Conservation (phyloP, 1,284 basidiomycete genomes). For the Heterobasidion irregulare region DNA sequence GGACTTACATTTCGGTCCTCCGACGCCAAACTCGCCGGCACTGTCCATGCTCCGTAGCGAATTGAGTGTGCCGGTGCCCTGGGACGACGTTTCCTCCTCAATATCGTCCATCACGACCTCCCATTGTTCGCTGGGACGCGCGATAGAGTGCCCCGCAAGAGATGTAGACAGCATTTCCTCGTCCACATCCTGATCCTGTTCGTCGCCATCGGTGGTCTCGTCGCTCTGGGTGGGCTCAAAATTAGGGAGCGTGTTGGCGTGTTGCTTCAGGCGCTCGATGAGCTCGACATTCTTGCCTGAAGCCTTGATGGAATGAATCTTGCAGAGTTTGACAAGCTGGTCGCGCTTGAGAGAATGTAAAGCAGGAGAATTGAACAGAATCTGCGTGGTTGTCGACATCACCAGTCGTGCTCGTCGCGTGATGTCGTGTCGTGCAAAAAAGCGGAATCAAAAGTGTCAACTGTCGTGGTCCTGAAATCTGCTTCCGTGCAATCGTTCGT, state of each 20-base stretch:
- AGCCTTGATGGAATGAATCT: constrained; percentile 68
- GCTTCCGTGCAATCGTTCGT: background rate
- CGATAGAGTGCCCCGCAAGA: constrained; percentile 14
- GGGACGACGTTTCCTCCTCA: constrained; percentile 41
- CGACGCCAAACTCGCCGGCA: constrained; percentile 60
- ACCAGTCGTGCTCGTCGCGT: background rate
- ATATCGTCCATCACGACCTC: constrained; percentile 73
- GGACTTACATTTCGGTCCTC: constrained; percentile 50
- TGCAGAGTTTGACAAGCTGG: constrained; percentile 75
- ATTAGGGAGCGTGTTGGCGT: constrained; percentile 50
- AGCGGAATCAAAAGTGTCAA: background rate
- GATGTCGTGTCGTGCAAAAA: background rate
- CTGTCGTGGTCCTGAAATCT: background rate
- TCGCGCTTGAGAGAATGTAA: constrained; percentile 72
- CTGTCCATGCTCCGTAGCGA: constrained; percentile 32
- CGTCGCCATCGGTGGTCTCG: constrained; percentile 18
- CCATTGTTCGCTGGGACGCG: constrained; percentile 66
- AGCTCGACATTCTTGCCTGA: constrained; percentile 70
- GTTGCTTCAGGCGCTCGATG: constrained; percentile 53
- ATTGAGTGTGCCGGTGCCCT: constrained; percentile 33
- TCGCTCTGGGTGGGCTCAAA: constrained; percentile 44
- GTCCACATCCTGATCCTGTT: constrained; percentile 5
- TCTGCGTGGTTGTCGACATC: constrained; percentile 62
- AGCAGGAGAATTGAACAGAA: constrained; percentile 74
- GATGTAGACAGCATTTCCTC: constrained; percentile 1